Conservation (phyloP, 495 filamentous ascomycete species). For the Trichoderma erinaceum region DNA sequence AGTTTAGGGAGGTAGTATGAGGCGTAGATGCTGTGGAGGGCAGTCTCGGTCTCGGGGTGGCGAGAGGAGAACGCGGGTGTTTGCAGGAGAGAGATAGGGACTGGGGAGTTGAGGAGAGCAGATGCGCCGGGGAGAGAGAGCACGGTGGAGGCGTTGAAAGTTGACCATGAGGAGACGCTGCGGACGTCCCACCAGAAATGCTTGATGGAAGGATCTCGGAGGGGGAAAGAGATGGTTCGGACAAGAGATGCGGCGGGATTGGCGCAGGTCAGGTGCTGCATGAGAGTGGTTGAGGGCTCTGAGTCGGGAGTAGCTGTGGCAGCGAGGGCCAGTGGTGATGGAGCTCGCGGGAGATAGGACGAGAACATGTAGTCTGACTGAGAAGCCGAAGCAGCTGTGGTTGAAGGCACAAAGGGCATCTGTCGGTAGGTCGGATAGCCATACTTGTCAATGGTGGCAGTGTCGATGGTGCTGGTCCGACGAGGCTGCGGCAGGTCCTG, state of each 20-base stretch:
- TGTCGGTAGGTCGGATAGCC: slow-evolving; percentile 78
- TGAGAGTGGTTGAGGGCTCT: slow-evolving; percentile 59
- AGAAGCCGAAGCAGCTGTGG: slow-evolving; percentile 22
- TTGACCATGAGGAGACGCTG: slow-evolving; percentile 73
- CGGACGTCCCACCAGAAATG: slow-evolving; percentile 95
- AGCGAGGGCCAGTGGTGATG: slow-evolving; percentile 43
- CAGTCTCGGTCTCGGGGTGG: slow-evolving; percentile 67
- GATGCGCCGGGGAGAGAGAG: slow-evolving; percentile 65
- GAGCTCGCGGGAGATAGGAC: slow-evolving; percentile 38
- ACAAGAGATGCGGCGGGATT: slow-evolving; percentile 81
- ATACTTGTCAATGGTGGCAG: slow-evolving; percentile 57
- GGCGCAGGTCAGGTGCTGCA: slow-evolving; percentile 68
- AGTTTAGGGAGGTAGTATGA: slow-evolving; percentile 70
- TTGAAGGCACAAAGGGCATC: slow-evolving; percentile 52
- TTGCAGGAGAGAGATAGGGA: slow-evolving; percentile 59
- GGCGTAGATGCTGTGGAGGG: slow-evolving; percentile 61
- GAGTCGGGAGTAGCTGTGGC: slow-evolving; percentile 34
- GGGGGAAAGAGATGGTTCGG: slow-evolving; percentile 65
- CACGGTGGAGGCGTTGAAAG: slow-evolving; percentile 69
- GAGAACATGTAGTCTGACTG: slow-evolving; percentile 42
- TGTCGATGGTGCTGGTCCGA: slow-evolving; percentile 64
- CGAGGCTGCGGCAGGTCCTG: slow-evolving; percentile 51
- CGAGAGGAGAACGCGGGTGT: slow-evolving; percentile 46
- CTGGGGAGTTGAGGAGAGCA: slow-evolving; percentile 63
- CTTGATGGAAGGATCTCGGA: slow-evolving; percentile 61